Base-by-base conservation (phyloP, 306 rosid genomes). In the Cotoneaster glaucophyllus region DNA sequence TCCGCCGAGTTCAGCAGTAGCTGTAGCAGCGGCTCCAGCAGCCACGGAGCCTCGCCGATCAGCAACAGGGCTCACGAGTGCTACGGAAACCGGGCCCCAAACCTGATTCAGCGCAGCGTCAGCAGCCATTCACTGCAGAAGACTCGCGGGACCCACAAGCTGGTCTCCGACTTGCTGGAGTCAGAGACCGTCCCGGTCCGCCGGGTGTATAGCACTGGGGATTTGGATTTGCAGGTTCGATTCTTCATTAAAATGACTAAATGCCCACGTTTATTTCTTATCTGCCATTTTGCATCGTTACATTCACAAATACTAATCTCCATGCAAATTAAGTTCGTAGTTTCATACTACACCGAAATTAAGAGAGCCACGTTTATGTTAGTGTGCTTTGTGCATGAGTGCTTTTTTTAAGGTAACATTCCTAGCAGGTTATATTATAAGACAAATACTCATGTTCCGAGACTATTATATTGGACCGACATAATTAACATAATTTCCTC, bases 181-280 rank as follows among this genome's bases (percentile, higher is more conserved):
- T 64, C 86, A 15, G 71, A 85, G 5, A 45, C 82, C 17, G 37
- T 80, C 70, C 90, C 88, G 0, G 85, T 94, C 0, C 71, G 95
- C 65, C 86, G 89, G 85, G 96, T 81, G 67, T 86, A 74, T 81
- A 92, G 96, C 39, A 65, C 96, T 14, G 95, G 87, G 7, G 93
- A 90, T 70, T 72, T 91, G 50, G 93, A 89, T 69, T 77, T 91
- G 48, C 97, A 88, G 87, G 96, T 85, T 57, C 34, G 67, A 31
- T 4, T 24, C 28, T 37, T 39, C 18, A 21, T 4, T 34, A n/a
- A n/a, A 70, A 21, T 56, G 64, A 69, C 58, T 9, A 25, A 14
- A 74, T n/a, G 19, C 64, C 72, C 11, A n/a, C 25, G 43, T 3
- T 64, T 15, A 22, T 28, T 31, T 45, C n/a, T 54, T 25, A 19